Base-by-base conservation (phyloP, 208 protist genomes). In the Trypanosoma theileri region DNA sequence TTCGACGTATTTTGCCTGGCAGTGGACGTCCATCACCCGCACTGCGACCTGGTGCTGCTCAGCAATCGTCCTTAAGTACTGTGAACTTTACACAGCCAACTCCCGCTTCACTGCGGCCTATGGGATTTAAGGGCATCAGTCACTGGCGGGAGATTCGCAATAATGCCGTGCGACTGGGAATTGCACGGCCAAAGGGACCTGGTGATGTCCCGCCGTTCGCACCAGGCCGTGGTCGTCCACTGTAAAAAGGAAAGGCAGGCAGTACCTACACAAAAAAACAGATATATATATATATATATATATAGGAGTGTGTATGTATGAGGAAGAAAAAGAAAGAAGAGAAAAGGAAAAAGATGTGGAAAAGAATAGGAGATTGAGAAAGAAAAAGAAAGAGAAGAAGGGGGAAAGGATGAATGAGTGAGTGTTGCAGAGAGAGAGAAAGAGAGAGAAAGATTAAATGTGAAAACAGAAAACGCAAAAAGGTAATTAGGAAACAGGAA, bases 121-220 rank as follows among this genome's bases (percentile, higher is more conserved):
- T 85, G 76, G 85, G 91, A 64, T 91, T 94, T 73, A 84, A 83
- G 24, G 89, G 85, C 28, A 88, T 89, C 44, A 73, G 84, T 28
- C 86, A 91, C 75, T 94, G 86, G 84, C 77, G 80, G 44, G 82
- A 91, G 16, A 79, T 87, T 8, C 81, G 80, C 48, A 82, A 69
- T 21, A 53, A 73, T 24, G 58, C 70, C 40, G 44, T 42, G 26
- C 75, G 71, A 17, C 72, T 88, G 1, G 89, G 82, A 42, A 84
- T 90, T 57, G 54, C 66, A 19, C 74, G 79, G 8, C 76, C 89
- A 13, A 73, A 87, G 12, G 86, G 82, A 8, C 85, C 86, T 0
- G 81, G 86, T 14, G 84, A 86, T 41, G 70, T 72, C 22, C 55
- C 75, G 0, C 57, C 89, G 9, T 94, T 94, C 66, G 56, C 83